Evolutionary conservation across 306 rosid species (phyloP).

Genomic region (Phaseolus lunatus): DNA sequence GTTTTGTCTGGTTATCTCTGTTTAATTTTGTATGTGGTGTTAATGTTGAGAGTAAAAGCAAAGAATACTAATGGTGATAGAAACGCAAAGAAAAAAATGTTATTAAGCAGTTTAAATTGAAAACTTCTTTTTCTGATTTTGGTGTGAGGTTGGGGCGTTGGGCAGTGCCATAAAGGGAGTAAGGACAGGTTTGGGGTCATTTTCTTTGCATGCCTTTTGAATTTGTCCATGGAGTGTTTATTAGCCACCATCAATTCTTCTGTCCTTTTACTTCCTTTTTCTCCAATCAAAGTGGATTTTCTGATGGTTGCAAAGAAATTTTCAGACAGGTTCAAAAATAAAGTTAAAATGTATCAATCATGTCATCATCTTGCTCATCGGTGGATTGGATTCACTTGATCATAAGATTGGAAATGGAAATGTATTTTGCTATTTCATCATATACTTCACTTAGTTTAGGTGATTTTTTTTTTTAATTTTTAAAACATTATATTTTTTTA

Average conservation of each 20-base stretch:
- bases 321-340: constrained; percentile 26
- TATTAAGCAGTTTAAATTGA: neutral
- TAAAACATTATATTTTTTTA: too few relatives aligned
- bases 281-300: neutral
- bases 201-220: constrained; percentile 13
- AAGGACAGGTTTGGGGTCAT: constrained; percentile 1
- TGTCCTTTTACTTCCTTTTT: constrained; percentile 21
- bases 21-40: neutral
- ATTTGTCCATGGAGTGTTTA: constrained; percentile 26
- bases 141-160: constrained; percentile 14
- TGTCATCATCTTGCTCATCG: neutral
- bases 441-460: too few relatives aligned
- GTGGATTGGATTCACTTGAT: too few relatives aligned
- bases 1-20: neutral
- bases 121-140: neutral
- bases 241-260: constrained; percentile 6
- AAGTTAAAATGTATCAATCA: constrained; percentile 39
- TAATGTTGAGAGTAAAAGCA: neutral
- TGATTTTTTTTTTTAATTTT: too few relatives aligned
- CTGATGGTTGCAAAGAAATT: constrained; percentile 21
- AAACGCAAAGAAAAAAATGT: neutral
- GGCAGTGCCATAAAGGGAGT: neutral
- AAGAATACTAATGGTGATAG: neutral
- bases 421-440: too few relatives aligned
- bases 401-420: too few relatives aligned